These are phyloP conservation scores for Chionographis japonica DNA, from an alignment of 106 monocot species.

Conservation along the genomic window DNA sequence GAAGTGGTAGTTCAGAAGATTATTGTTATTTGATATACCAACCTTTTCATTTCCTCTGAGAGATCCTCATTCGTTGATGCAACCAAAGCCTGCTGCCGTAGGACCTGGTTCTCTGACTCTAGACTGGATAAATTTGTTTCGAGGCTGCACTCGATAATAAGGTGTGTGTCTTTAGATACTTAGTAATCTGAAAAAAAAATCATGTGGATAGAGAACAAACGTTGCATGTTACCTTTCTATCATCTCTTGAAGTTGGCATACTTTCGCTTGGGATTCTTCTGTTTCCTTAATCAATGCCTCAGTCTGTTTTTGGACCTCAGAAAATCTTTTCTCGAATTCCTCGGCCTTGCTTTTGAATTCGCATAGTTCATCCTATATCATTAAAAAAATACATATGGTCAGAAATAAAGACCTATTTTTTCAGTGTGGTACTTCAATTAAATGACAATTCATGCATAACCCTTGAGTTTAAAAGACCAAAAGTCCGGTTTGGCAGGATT, in stretches of 20 bases:
- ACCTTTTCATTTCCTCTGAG: conserved; percentile 80
- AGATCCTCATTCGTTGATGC: conserved; percentile 64
- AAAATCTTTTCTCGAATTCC: conserved; percentile 66
- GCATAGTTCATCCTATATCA: conserved; percentile 52
- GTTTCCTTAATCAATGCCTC: conserved; percentile 56
- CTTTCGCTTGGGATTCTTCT: conserved; percentile 55
- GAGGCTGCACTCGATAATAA: conserved; percentile 28
- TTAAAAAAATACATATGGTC: neutral
- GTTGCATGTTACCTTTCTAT: conserved; percentile 54
- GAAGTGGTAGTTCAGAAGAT: neutral
- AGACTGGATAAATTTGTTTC: conserved; percentile 66
- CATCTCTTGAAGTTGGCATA: conserved; percentile 71
- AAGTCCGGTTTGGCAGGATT: too few relatives aligned
- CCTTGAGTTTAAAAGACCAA: too few relatives aligned
- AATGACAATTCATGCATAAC: neutral
- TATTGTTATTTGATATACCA: neutral
- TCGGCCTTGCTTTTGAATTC: conserved; percentile 74
- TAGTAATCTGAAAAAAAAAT: too few relatives aligned
- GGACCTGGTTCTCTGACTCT: conserved; percentile 85
- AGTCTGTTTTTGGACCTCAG: conserved; percentile 46
- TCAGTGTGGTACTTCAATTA: neutral
- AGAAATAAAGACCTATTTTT: neutral
- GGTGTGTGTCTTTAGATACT: too few relatives aligned
- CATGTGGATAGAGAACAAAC: too few relatives aligned
- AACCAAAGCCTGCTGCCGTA: conserved; percentile 77